Percentiles rank a stretch among this genome's conserved stretches.
These are phyloP conservation scores for Diaporthe batatas DNA, from an alignment of 2,329 filamentous ascomycete genomes.

Conservation along the genomic window DNA sequence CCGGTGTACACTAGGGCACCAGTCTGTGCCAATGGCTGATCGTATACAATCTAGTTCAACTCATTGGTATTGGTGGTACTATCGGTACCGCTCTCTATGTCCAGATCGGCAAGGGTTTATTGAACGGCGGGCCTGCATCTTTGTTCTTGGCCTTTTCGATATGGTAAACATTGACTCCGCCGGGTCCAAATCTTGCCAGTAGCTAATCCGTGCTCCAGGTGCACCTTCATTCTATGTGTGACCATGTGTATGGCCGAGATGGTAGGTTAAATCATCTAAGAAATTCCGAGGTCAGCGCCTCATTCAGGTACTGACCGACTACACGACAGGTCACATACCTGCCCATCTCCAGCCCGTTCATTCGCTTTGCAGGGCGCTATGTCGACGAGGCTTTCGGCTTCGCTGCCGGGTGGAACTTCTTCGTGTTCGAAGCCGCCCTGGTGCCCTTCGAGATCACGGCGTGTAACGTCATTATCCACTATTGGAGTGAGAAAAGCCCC, in stretches of 20 bases:
- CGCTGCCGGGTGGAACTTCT: conserved; percentile 81
- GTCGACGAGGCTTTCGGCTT: conserved; percentile 83
- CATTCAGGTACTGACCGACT: not conserved
- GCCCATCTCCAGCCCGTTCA: conserved; percentile 83
- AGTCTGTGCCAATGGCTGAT: not conserved
- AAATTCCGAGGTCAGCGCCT: not conserved
- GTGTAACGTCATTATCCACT: conserved; percentile 73
- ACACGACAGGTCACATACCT: conserved; percentile 68
- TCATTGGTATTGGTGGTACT: conserved; percentile 72
- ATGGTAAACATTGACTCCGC: conserved; percentile 55
- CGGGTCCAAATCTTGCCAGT: not conserved
- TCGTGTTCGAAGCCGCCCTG: conserved; percentile 76
- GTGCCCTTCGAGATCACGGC: conserved; percentile 78
- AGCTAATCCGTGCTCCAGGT: conserved; percentile 50
- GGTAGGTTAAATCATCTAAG: conserved; percentile 54
- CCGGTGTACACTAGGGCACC: not conserved
- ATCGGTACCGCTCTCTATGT: conserved; percentile 74
- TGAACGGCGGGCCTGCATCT: conserved; percentile 70
- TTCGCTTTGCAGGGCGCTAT: conserved; percentile 80
- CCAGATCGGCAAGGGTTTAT: conserved; percentile 69
- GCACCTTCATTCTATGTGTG: conserved; percentile 70
- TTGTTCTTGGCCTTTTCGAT: conserved; percentile 71
- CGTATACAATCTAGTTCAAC: conserved; percentile 55
- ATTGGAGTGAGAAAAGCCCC: conserved; percentile 61
- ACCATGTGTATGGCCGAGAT: conserved; percentile 78